phyloP scores from a whole-genome alignment of 202 grass and related monocot genomes.

The Carex sylvatica region DNA sequence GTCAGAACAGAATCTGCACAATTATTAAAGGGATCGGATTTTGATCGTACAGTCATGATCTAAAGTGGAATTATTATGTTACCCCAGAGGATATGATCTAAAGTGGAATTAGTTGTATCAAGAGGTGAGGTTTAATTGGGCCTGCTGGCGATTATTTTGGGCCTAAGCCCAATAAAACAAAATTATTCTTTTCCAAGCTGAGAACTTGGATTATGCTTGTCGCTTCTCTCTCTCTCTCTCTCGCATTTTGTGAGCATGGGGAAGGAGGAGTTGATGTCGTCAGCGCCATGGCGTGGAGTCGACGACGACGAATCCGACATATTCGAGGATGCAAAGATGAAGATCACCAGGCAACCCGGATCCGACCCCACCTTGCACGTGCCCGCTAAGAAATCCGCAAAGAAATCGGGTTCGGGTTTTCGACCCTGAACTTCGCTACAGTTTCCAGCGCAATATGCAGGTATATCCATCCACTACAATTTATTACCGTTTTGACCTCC shows the following conservation, averaged over 20 bases:
- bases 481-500: neutral
- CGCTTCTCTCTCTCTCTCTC: neutral
- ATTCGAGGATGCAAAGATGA: slow-evolving; percentile 73
- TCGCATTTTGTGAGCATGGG: slow-evolving; percentile 11
- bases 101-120: neutral
- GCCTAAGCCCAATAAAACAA: neutral
- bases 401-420: slow-evolving; percentile 43
- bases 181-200: neutral
- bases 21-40: too few relatives aligned
- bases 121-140: neutral
- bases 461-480: slow-evolving; percentile 23
- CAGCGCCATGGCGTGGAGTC: slow-evolving; percentile 83
- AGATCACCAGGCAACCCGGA: slow-evolving; percentile 71
- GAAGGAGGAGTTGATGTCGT: slow-evolving; percentile 86
- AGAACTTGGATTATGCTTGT: neutral
- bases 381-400: slow-evolving; percentile 40
- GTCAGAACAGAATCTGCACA: too few relatives aligned
- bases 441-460: slow-evolving; percentile 87
- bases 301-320: slow-evolving; percentile 54
- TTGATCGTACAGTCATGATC: too few relatives aligned
- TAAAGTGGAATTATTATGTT: too few relatives aligned
- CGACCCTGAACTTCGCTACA: slow-evolving; percentile 89
- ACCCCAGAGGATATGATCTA: too few relatives aligned
- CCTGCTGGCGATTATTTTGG: neutral
- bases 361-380: slow-evolving; percentile 81